Evolutionary conservation across 169 alveolate species (phyloP).

Genomic region (Plasmodium gonderi): DNA sequence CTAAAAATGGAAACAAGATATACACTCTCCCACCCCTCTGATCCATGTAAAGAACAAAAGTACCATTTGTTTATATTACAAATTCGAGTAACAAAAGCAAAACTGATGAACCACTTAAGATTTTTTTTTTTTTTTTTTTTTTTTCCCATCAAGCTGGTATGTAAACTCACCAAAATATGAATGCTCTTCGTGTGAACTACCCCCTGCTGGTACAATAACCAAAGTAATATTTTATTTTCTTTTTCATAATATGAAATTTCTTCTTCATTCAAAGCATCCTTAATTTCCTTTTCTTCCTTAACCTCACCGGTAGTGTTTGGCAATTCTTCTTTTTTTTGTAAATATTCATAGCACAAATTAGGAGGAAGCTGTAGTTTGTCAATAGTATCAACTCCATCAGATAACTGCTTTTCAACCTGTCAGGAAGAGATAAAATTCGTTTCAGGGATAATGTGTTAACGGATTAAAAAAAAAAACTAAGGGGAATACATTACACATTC

Average conservation of each 20-base stretch:
- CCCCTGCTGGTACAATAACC: slow-evolving; percentile 60
- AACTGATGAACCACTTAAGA: neutral
- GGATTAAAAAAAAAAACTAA: neutral
- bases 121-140: neutral
- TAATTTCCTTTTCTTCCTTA: slow-evolving; percentile 17
- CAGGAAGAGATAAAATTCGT: neutral
- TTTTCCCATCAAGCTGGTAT: neutral
- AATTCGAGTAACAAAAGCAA: neutral
- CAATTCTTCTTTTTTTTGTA: neutral
- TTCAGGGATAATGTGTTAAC: neutral
- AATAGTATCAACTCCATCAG: slow-evolving; percentile 50
- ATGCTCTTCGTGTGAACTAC: slow-evolving; percentile 60
- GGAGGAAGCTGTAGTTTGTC: slow-evolving; percentile 51
- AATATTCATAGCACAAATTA: slow-evolving; percentile 18
- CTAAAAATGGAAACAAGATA: no score
- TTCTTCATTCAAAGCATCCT: slow-evolving; percentile 10
- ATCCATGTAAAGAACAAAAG: no score
- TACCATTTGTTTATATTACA: no score
- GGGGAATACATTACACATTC: no score
- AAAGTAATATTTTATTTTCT: slow-evolving; percentile 61
- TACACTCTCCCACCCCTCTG: no score
- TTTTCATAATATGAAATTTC: slow-evolving; percentile 33
- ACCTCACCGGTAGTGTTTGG: neutral
- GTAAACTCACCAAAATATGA: slow-evolving; percentile 53
- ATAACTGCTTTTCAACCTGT: slow-evolving; percentile 53